phyloP scores from a whole-genome alignment of 495 filamentous ascomycete species.

The Cairneyella variabilis region DNA sequence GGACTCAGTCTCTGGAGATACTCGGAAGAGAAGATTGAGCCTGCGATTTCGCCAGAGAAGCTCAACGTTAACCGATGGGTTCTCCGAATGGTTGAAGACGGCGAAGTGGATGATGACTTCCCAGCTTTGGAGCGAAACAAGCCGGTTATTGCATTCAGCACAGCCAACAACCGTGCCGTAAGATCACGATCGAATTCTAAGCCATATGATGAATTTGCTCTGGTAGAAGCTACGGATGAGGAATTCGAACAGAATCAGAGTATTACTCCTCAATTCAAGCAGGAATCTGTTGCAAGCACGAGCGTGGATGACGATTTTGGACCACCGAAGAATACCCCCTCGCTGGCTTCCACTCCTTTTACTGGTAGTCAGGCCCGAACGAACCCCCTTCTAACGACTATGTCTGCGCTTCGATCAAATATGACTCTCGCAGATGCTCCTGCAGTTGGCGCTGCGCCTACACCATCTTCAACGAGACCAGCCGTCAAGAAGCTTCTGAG shows the following conservation, averaged over 20 bases:
- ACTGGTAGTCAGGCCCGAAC: slow-evolving; percentile 10
- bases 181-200: slow-evolving; percentile 73
- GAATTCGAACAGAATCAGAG: slow-evolving; percentile 76
- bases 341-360: slow-evolving; percentile 34
- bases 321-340: slow-evolving; percentile 39
- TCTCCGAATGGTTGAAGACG: slow-evolving; percentile 88
- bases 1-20: slow-evolving; percentile 87
- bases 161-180: slow-evolving; percentile 72
- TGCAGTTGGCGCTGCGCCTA: slow-evolving; percentile 36
- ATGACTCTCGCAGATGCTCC: slow-evolving; percentile 62
- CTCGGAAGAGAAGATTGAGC: slow-evolving; percentile 73
- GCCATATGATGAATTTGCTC: slow-evolving; percentile 88
- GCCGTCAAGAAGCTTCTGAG: slow-evolving; percentile 83
- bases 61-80: slow-evolving; percentile 89
- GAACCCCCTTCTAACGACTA: slow-evolving; percentile 57
- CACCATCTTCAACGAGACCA: slow-evolving; percentile 59
- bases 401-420: slow-evolving; percentile 48
- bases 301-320: slow-evolving; percentile 31
- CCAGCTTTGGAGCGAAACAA: slow-evolving; percentile 77
- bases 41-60: slow-evolving; percentile 62
- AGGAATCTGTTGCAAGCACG: slow-evolving; percentile 46
- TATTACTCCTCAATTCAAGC: slow-evolving; percentile 66
- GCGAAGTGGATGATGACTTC: slow-evolving; percentile 94
- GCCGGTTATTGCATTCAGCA: slow-evolving; percentile 79
- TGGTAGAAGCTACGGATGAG: slow-evolving; percentile 73